Percentiles rank a stretch among this genome's conserved stretches.
Evolutionary conservation across 2,329 filamentous ascomycete genomes (phyloP).

Genomic region (Alternaria gaisen): DNA sequence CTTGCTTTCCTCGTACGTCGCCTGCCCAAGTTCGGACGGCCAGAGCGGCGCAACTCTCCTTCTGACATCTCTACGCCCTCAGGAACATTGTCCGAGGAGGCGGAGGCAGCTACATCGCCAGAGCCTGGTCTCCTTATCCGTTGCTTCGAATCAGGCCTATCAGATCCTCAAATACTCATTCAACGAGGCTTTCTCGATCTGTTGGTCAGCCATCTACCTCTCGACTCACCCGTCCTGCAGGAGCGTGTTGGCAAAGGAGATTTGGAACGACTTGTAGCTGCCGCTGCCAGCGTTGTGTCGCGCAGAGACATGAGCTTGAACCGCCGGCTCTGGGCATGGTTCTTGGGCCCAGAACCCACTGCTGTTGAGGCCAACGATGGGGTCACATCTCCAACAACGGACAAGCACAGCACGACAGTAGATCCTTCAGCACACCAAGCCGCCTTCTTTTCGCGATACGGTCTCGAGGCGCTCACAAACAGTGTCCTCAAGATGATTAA

Average conservation of each 20-base stretch:
- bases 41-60: slow-evolving; percentile 24
- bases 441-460: slow-evolving; percentile 81
- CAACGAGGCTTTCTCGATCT: slow-evolving; percentile 94
- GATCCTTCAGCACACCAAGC: slow-evolving; percentile 59
- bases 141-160: slow-evolving; percentile 89
- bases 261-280: slow-evolving; percentile 80
- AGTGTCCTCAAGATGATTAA: slow-evolving; percentile 82
- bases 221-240: slow-evolving; percentile 84
- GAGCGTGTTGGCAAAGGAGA: slow-evolving; percentile 76
- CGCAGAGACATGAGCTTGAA: slow-evolving; percentile 97
- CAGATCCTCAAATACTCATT: slow-evolving; percentile 87
- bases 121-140: slow-evolving; percentile 90
- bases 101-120: slow-evolving; percentile 79
- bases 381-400: slow-evolving; percentile 55
- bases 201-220: slow-evolving; percentile 86
- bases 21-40: slow-evolving; percentile 73
- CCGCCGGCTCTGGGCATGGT: slow-evolving; percentile 93
- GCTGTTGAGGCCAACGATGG: slow-evolving; percentile 48
- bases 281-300: slow-evolving; percentile 86
- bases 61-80: slow-evolving; percentile 21
- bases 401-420: slow-evolving; percentile 57
- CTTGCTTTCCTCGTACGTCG: slow-evolving; percentile 84
- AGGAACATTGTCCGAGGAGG: slow-evolving; percentile 57
- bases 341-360: slow-evolving; percentile 78
- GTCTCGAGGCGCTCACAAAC: slow-evolving; percentile 75